Evolutionary conservation across 1,284 basidiomycete genomes (phyloP).

Genomic region (Fereydounia khargensis): DNA sequence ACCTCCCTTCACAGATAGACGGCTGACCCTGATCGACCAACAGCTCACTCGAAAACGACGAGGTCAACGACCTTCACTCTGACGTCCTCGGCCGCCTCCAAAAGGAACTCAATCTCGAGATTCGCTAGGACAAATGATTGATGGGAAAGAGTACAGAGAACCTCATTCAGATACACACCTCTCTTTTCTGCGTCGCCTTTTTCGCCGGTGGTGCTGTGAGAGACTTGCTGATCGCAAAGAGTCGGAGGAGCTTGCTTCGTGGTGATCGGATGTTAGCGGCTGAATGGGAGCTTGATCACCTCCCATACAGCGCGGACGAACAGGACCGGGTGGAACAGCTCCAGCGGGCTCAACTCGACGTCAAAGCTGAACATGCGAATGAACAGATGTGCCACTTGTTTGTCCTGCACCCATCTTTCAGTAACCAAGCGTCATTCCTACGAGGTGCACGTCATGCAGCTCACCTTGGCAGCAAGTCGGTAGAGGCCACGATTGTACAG

Average conservation of each 20-base stretch:
- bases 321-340: background rate
- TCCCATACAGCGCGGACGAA: background rate
- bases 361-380: background rate
- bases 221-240: too few species aligned
- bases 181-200: conserved; percentile 1
- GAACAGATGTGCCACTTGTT: background rate
- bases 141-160: conserved; percentile 6
- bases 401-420: background rate
- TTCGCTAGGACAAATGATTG: conserved; percentile 18
- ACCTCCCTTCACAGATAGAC: too few species aligned
- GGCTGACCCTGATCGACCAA: too few species aligned
- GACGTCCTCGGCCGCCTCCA: conserved; percentile 59
- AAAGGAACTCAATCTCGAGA: conserved; percentile 57
- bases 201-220: too few species aligned
- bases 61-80: conserved; percentile 76
- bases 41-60: conserved; percentile 83
- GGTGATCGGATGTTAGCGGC: too few species aligned
- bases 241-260: too few species aligned
- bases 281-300: too few species aligned
- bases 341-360: background rate
- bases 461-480: background rate
- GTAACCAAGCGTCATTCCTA: background rate
- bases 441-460: too few species aligned
- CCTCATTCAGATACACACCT: conserved; percentile 2
- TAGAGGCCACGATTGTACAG: background rate